Evolutionary conservation across 495 filamentous ascomycete genomes (phyloP).

Genomic region (Penicillium arizonense): DNA sequence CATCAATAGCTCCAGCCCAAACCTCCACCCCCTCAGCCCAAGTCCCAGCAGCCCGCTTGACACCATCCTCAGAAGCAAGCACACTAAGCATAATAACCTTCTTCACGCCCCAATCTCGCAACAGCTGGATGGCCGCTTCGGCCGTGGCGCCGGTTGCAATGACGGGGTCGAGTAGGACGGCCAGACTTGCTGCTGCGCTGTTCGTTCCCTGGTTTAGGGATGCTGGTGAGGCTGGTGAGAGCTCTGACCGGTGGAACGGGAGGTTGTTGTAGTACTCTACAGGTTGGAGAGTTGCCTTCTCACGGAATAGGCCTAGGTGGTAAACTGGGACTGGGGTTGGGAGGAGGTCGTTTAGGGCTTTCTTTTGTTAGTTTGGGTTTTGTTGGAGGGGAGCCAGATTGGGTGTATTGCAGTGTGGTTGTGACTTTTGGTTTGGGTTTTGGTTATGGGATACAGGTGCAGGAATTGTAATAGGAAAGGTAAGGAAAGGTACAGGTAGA

Average conservation of each 20-base stretch:
- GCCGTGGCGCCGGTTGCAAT: conserved; percentile 92
- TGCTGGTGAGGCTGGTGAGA: conserved; percentile 30
- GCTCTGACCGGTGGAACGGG: conserved; percentile 60
- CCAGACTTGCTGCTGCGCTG: conserved; percentile 55
- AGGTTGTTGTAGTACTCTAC: conserved; percentile 99
- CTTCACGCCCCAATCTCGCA: conserved; percentile 86
- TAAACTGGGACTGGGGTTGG: conserved; percentile 80
- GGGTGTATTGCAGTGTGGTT: not conserved
- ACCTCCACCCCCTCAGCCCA: conserved; percentile 76
- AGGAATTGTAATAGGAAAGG: not conserved
- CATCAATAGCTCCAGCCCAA: conserved; percentile 80
- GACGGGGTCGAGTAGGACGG: conserved; percentile 85
- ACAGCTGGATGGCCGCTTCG: conserved; percentile 82
- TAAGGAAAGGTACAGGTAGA: not conserved
- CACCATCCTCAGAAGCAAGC: conserved; percentile 64
- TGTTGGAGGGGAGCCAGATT: not conserved
- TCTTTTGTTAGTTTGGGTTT: conserved; percentile 7
- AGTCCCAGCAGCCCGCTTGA: conserved; percentile 65
- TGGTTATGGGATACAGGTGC: not conserved
- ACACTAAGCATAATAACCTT: conserved; percentile 77
- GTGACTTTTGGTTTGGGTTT: not conserved
- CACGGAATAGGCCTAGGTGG: conserved; percentile 91
- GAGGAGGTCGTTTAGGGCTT: conserved; percentile 79
- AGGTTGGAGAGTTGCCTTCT: conserved; percentile 76
- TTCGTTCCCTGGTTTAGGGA: conserved; percentile 29